Base-by-base conservation (phyloP, 192 early-diverging fungal genomes). In the Spizellomyces punctatus region DNA sequence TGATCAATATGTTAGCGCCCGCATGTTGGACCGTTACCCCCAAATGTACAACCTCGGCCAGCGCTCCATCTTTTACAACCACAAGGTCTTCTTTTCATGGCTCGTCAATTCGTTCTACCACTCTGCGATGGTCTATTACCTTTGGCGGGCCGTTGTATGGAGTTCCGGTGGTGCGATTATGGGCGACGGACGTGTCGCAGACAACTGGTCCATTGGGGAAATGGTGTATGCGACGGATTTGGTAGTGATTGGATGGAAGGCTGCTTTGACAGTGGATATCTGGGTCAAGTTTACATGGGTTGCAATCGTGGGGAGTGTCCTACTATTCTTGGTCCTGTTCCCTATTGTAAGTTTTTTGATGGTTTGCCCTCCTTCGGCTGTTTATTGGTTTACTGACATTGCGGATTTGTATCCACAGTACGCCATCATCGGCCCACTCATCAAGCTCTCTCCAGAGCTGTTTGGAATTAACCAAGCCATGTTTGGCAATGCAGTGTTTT, bases 11-110 rank as follows among this genome's bases (percentile, higher is more conserved):
- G 87, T 96, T 36, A 91, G 90, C 58, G 93, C 97, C 22, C 88
- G 97, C 62, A 93, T 95, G 82, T 77, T 99, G 41, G 96, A 98
- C 76, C 87, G 91, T 7, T 99, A 99, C 76, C 97, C 97, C 12
- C 96, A 99, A 84, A 88, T 99, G 87, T 99, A 99, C 78, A 65
- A 56, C 54, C 75, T 80, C 47, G 86, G 86, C 46, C 86, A 88
- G 64, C 73, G 70, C 19, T 73, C 78, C 56, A 72, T 74, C 44
- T 86, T 88, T 64, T 88, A 96, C 82, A 98, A 96, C 81, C 89
- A 93, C 73, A 84, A 84, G 62, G 88, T 87, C 41, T 99, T 99
- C 78, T 95, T 94, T 88, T 91, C 89, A 46, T 98, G 94, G 92
- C 88, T 93, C 52, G 58, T 81, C 73, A 99, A 98, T 78, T 95